These are phyloP conservation scores for Leccinum olivaceopallidum DNA, from an alignment of 768 basidiomycete species.

Conservation along the genomic window DNA sequence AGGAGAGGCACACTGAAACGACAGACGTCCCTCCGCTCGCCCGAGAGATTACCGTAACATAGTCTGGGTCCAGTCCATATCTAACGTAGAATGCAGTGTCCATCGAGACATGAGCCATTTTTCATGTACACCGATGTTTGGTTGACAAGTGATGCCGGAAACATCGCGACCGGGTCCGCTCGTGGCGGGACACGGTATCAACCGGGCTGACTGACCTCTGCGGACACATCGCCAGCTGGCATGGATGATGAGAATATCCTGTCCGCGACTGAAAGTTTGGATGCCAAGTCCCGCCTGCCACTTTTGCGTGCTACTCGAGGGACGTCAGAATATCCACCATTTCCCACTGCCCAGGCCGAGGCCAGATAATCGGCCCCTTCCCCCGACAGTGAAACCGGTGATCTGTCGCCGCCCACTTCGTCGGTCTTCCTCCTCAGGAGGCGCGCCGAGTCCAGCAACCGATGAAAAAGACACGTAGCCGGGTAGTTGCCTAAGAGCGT, in stretches of 20 bases:
- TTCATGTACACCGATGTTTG: slow-evolving; percentile 7
- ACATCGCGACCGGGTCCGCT: slow-evolving; percentile 6
- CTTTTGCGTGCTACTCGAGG: not conserved
- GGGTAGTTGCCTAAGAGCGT: slow-evolving; percentile 51
- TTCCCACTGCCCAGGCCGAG: slow-evolving; percentile 33
- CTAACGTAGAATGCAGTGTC: slow-evolving; percentile 20
- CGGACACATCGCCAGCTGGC: slow-evolving; percentile 7
- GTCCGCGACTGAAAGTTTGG: slow-evolving; percentile 4
- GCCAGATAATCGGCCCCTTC: slow-evolving; percentile 21
- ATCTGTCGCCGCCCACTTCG: slow-evolving; percentile 25
- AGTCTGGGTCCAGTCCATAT: slow-evolving; percentile 27
- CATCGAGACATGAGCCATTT: slow-evolving; percentile 6
- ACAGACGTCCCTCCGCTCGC: slow-evolving; percentile 9
- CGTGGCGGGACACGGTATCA: slow-evolving; percentile 4
- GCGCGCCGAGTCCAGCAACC: slow-evolving; percentile 66
- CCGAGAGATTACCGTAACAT: slow-evolving; percentile 14
- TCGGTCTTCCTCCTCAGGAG: slow-evolving; percentile 47
- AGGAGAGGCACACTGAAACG: slow-evolving; percentile 8
- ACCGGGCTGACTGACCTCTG: slow-evolving; percentile 27
- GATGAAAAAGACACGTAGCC: slow-evolving; percentile 71
- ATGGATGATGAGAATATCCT: not conserved
- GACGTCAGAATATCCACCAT: slow-evolving; percentile 32
- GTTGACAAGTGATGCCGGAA: slow-evolving; percentile 7
- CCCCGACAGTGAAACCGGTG: slow-evolving; percentile 17
- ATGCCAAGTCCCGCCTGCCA: slow-evolving; percentile 11